Base-by-base conservation (phyloP, 1,284 basidiomycete genomes). In the Heterobasidion annosum region DNA sequence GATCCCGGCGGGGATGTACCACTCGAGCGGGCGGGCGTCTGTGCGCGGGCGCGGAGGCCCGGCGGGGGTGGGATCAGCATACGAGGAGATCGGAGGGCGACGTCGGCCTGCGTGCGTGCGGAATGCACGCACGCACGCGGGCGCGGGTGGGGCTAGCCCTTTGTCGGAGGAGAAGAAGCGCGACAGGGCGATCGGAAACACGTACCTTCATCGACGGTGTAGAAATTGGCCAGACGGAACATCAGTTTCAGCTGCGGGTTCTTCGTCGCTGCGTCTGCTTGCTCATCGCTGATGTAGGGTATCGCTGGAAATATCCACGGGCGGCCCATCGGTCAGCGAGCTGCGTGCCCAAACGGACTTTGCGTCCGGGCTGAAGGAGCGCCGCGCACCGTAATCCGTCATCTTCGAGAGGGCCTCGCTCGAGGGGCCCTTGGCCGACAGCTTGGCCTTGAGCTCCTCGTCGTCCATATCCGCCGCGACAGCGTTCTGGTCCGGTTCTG, bases 191-290 rank as follows among this genome's bases (percentile, higher is more conserved):
- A 25, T 25, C 15, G 5, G 12, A 45, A 50, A 37, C 51, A 59
- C 66, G 13, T 58, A 88, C 90, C 79, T 65, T 88, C 79, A 53
- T 82, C 76, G 35, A 77, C 65, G 52, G 84, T 73, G 59, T 71
- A 71, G 66, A 88, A 91, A 54, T 81, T 80, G 32, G 82, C 72
- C 15, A 93, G 70, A 34, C 84, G 80, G 67, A 95, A 88, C 59
- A 98, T 68, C 8, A 97, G 78, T 64, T 93, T 93, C 57, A 97
- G 72, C 54, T 87, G 78, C 3, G 84, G 73, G 63, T 95, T 83
- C 62, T 81, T 85, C 25, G 84, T 85, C 0, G 86, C 86, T 0
- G 88, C 90, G n/a, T 82, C 71, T 5, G 82, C 83, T 53, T 85
- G 79, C 54, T 89, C 82, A 54, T 93, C 83, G 52, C 71, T 81